Evolutionary conservation across 2,329 filamentous ascomycete genomes (phyloP).

Genomic region (Myriangium duriaei): DNA sequence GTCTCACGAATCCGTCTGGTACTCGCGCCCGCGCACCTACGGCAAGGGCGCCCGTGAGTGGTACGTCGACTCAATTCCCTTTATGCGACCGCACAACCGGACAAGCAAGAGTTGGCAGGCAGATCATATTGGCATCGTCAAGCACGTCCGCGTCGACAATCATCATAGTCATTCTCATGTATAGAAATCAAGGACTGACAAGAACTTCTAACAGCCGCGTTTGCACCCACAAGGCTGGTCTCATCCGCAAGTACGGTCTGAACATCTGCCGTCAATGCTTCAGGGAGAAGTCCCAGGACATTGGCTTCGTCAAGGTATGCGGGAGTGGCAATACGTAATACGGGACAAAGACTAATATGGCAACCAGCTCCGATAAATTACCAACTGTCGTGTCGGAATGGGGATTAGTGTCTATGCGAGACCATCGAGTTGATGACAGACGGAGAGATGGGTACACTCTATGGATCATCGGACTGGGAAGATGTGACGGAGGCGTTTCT

Average conservation of each 20-base stretch:
- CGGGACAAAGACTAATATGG: background rate
- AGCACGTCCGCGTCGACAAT: too few relatives aligned
- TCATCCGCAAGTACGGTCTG: slow-evolving; percentile 99
- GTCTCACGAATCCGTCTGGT: slow-evolving; percentile 97
- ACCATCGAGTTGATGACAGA: too few relatives aligned
- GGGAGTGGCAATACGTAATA: background rate
- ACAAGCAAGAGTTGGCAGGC: background rate
- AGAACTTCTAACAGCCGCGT: slow-evolving; percentile 46
- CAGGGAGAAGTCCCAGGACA: slow-evolving; percentile 55
- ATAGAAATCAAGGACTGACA: slow-evolving; percentile 21
- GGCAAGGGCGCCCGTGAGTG: slow-evolving; percentile 91
- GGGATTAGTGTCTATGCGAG: too few relatives aligned
- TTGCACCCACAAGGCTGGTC: slow-evolving; percentile 93
- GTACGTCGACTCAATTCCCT: slow-evolving; percentile 45
- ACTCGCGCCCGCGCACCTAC: slow-evolving; percentile 93
- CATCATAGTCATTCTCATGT: too few relatives aligned
- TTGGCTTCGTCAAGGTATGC: slow-evolving; percentile 55
- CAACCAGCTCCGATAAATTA: slow-evolving; percentile 22
- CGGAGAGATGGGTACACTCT: too few relatives aligned
- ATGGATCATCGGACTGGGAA: too few relatives aligned
- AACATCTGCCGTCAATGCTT: slow-evolving; percentile 67
- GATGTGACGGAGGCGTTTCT: too few relatives aligned
- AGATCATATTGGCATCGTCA: too few relatives aligned
- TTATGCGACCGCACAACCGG: background rate
- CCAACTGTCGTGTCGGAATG: too few relatives aligned